Base-by-base conservation (phyloP, 305 asterid species). In the Stenogyne calaminthoides region DNA sequence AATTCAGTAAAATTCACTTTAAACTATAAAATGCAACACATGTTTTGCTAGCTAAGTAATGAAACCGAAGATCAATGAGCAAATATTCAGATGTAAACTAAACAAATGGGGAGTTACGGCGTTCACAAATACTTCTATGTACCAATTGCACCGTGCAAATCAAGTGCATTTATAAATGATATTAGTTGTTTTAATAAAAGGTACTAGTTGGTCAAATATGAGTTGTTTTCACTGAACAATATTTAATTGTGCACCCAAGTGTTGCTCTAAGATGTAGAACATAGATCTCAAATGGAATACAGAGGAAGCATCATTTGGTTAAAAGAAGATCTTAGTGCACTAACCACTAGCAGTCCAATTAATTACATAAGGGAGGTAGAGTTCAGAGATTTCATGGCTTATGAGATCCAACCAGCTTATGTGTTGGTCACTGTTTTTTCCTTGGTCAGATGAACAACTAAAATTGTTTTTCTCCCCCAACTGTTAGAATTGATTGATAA, bases 1-100 rank as follows among this genome's bases (percentile, higher is more conserved):
- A 0, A 2, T 22, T 32, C 2, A 58, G 42, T 19, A 62, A 6
- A 59, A 19, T 55, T 55, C 14, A 12, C 1, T 10, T 19, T 25
- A n/a, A 14, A 16, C 1, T 25, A 9, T 46, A 57, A 69, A 34
- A 61, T 61, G 44, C 47, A 64, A 10, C 12, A 5, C 1, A 46
- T n/a, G 29, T 22, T 37, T 36, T 63, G 49, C 59, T 73, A 73
- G 52, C 51, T 56, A 72, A 51, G 19, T 37, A 20, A 37, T 16
- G 52, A 52, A 14, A 60, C 14, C 0, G 39, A 42, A 52, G 64
- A 34, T 14, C 12, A 52, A 39, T 2, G 14, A 27, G 29, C 39
- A 32, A 5, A 67, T 14, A 10, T 52, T 67, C 51, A 22, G 6
- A 16, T 16, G 49, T 20, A 29, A 52, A 32, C 7, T 32, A 32